Conservation (phyloP, 108 stramenopile genomes). For the Discostella stelligeroides region DNA sequence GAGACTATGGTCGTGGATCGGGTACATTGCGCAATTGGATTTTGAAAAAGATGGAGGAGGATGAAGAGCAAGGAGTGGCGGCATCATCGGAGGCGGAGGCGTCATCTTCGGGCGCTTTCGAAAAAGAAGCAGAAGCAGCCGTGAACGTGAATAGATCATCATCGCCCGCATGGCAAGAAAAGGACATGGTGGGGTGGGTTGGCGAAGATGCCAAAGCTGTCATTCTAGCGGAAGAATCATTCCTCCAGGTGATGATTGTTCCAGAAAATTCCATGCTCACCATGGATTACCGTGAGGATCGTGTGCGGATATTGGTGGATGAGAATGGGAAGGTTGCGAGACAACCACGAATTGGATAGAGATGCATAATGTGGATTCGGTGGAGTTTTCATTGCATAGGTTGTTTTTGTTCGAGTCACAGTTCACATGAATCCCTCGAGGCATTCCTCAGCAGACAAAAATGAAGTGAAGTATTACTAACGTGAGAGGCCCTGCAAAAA, state of each 20-base stretch:
- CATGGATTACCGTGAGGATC: slow-evolving; percentile 60
- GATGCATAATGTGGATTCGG: background rate
- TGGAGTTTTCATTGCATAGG: too few species aligned
- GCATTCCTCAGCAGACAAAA: too few species aligned
- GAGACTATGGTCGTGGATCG: slow-evolving; percentile 25
- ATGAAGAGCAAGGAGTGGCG: background rate
- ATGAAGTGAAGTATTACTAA: too few species aligned
- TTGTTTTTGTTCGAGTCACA: too few species aligned
- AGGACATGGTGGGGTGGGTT: slow-evolving; percentile 41
- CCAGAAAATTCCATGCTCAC: slow-evolving; percentile 57
- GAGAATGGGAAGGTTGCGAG: slow-evolving; percentile 46
- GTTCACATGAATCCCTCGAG: too few species aligned
- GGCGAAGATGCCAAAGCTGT: slow-evolving; percentile 50
- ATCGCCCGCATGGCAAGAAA: slow-evolving; percentile 5
- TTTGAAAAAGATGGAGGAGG: slow-evolving; percentile 29
- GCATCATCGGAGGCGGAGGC: background rate
- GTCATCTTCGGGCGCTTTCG: too few species aligned
- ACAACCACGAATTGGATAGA: slow-evolving; percentile 21
- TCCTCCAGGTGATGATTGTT: slow-evolving; percentile 14
- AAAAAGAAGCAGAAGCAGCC: too few species aligned
- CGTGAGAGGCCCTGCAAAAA: too few species aligned
- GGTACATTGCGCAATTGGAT: slow-evolving; percentile 38
- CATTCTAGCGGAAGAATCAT: slow-evolving; percentile 7
- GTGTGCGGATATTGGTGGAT: slow-evolving; percentile 65
- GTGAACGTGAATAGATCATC: background rate